These are phyloP conservation scores for Penicillium sp. DNA, from an alignment of 2,329 filamentous ascomycete species.

Conservation along the genomic window DNA sequence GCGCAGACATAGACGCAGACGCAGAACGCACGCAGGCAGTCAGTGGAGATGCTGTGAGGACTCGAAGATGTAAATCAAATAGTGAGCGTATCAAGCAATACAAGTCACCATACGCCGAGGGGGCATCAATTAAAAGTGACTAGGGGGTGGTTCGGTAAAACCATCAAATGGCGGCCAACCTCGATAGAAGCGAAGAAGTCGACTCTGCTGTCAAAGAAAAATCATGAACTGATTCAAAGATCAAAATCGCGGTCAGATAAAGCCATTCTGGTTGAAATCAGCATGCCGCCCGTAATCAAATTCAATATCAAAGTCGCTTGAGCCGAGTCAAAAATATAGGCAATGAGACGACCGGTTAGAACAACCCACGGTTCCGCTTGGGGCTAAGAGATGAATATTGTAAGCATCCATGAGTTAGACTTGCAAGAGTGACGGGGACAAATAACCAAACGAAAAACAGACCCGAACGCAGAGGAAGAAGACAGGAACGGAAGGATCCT, in stretches of 20 bases:
- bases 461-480: conserved; percentile 14
- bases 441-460: conserved; percentile 17
- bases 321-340: conserved; percentile 21
- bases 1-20: conserved; percentile 5
- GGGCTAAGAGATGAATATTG: conserved; percentile 41
- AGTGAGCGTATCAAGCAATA: conserved; percentile 29
- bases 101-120: conserved; percentile 33
- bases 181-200: conserved; percentile 46
- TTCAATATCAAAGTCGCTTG: conserved; percentile 33
- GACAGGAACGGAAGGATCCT: conserved; percentile 47
- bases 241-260: conserved; percentile 32
- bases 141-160: conserved; percentile 37
- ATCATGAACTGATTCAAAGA: conserved; percentile 24
- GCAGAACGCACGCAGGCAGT: conserved; percentile 17
- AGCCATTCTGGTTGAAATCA: conserved; percentile 39
- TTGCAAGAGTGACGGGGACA: conserved; percentile 12
- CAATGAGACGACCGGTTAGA: conserved; percentile 44
- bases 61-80: conserved; percentile 12
- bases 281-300: conserved; percentile 19
- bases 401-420: conserved; percentile 19
- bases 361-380: conserved; percentile 56
- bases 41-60: not conserved
- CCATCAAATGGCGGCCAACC: conserved; percentile 52
- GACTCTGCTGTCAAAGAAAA: conserved; percentile 30
- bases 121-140: conserved; percentile 28